These are phyloP conservation scores for Lecanosticta acicola DNA, from an alignment of 2,329 filamentous ascomycete genomes.

Conservation along the genomic window DNA sequence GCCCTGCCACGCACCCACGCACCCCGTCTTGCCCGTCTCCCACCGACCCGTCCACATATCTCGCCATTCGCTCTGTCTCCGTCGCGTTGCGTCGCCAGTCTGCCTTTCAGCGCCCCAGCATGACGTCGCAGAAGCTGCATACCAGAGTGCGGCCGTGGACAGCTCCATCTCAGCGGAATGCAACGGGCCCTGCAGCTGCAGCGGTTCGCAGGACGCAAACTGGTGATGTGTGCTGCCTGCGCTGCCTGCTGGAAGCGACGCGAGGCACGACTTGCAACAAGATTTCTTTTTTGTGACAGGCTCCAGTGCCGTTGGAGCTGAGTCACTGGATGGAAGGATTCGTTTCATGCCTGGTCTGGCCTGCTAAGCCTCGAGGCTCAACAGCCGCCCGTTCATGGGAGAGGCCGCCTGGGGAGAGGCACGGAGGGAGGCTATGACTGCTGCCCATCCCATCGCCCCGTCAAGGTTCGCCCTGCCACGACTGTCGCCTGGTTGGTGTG, in stretches of 20 bases:
- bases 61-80: too few species aligned
- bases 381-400: not conserved
- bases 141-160: not conserved
- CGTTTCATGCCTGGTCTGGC: not conserved
- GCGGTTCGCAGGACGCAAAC: not conserved
- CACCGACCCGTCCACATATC: too few species aligned
- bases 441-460: too few species aligned
- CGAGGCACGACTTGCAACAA: too few species aligned
- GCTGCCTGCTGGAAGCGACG: too few species aligned
- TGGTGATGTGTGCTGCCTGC: too few species aligned
- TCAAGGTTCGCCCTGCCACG: too few species aligned
- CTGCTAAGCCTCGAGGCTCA: not conserved
- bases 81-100: not conserved
- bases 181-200: not conserved
- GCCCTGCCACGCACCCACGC: not conserved
- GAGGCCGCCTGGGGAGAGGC: constrained; percentile 6
- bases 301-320: not conserved
- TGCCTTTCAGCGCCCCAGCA: too few species aligned
- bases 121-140: too few species aligned
- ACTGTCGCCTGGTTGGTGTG: constrained; percentile 7
- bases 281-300: too few species aligned
- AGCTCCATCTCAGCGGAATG: not conserved
- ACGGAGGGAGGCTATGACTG: too few species aligned
- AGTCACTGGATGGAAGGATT: not conserved
- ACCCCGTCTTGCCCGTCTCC: too few species aligned